phyloP scores from a whole-genome alignment of 2,329 filamentous ascomycete genomes.

The Teratosphaeria destructans region DNA sequence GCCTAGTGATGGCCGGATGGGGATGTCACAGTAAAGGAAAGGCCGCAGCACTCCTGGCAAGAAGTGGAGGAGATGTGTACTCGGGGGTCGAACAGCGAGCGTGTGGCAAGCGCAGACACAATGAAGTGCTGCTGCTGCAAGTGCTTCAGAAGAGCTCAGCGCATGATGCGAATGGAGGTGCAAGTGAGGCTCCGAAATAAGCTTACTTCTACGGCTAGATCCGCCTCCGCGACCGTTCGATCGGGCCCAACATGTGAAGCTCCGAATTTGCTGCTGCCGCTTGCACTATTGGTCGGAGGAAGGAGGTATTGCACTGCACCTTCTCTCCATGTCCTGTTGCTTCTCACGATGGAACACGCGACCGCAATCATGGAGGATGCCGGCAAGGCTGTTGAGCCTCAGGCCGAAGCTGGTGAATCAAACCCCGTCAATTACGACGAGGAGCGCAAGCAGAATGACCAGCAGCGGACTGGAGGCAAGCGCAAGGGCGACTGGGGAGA shows the following conservation, averaged over 20 bases:
- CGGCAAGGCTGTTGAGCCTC: slow-evolving; percentile 8
- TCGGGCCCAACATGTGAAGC: not conserved
- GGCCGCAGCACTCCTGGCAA: too few relatives aligned
- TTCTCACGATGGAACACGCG: slow-evolving; percentile 21
- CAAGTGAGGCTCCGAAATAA: not conserved
- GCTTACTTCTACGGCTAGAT: slow-evolving; percentile 1
- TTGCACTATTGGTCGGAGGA: not conserved
- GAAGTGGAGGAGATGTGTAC: not conserved
- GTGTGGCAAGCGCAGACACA: slow-evolving; percentile 12
- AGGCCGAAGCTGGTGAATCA: slow-evolving; percentile 5
- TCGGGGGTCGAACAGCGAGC: not conserved
- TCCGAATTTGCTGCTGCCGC: not conserved
- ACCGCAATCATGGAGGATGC: slow-evolving; percentile 23
- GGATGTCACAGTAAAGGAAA: not conserved
- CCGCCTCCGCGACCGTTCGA: slow-evolving; percentile 1
- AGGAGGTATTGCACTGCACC: not conserved
- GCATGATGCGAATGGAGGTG: not conserved
- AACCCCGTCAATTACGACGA: slow-evolving; percentile 2
- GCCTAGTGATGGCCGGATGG: not conserved
- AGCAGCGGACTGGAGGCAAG: slow-evolving; percentile 18
- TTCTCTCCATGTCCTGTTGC: not conserved
- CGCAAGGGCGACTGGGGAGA: slow-evolving; percentile 16
- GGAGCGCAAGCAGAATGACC: slow-evolving; percentile 6
- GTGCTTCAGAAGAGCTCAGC: not conserved
- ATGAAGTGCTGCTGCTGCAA: slow-evolving; percentile 19